These are phyloP conservation scores for Pugionium cornutum DNA, from an alignment of 345 rosid genomes.

Conservation along the genomic window DNA sequence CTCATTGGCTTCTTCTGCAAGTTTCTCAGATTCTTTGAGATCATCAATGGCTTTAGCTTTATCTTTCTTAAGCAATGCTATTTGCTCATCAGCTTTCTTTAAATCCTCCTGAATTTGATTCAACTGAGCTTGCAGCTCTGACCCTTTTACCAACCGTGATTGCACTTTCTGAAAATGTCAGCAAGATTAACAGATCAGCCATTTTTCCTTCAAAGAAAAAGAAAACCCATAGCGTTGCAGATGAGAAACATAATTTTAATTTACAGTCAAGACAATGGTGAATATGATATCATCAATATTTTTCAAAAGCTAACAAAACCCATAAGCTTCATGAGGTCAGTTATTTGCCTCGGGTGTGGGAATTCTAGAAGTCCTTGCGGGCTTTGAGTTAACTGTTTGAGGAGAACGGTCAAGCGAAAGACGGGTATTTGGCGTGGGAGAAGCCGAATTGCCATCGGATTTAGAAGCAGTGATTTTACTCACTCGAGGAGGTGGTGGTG, in stretches of 20 bases:
- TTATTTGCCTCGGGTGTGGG: conserved; percentile 65
- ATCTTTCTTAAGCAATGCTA: conserved; percentile 71
- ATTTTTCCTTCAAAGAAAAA: conserved; percentile 2
- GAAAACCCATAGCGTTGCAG: conserved; percentile 7
- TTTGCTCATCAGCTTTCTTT: conserved; percentile 75
- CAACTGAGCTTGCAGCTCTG: conserved; percentile 72
- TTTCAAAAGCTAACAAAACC: neutral
- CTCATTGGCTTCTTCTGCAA: conserved; percentile 65
- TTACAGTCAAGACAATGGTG: too few relatives aligned
- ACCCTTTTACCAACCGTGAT: conserved; percentile 55
- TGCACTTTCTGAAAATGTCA: conserved; percentile 54
- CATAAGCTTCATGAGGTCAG: neutral
- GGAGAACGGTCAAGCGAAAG: conserved; percentile 71
- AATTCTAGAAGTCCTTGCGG: conserved; percentile 56
- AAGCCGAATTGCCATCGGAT: conserved; percentile 59
- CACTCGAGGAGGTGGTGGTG: conserved; percentile 65
- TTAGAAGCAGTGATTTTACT: conserved; percentile 54
- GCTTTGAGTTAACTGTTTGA: conserved; percentile 62
- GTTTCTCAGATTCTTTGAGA: conserved; percentile 66
- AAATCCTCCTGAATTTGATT: conserved; percentile 70
- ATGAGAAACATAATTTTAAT: neutral
- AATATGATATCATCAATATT: neutral
- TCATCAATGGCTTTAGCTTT: conserved; percentile 71
- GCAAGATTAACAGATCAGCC: neutral
- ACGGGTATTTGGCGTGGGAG: conserved; percentile 56